A percentile compares a stretch with the other conserved stretches of the same genome.
Conservation (phyloP, 306 rosid species). For the Sicyos baderoa region DNA sequence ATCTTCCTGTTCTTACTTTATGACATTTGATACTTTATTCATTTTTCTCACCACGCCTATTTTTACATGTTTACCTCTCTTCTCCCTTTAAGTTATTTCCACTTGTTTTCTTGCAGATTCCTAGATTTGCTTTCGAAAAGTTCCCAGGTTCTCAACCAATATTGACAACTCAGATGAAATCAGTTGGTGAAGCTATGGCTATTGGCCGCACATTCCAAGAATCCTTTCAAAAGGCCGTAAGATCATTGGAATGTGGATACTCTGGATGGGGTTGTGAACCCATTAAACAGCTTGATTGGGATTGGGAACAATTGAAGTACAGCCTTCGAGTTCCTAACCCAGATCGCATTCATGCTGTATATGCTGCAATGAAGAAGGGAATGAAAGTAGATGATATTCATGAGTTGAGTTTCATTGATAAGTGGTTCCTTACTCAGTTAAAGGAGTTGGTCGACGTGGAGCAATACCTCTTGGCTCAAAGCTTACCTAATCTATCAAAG, state of each 20-base stretch:
- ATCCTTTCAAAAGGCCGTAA: slow-evolving; percentile 88
- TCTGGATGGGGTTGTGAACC: slow-evolving; percentile 84
- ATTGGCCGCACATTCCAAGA: slow-evolving; percentile 91
- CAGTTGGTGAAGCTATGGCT: slow-evolving; percentile 97
- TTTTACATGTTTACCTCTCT: background rate
- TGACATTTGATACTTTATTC: background rate
- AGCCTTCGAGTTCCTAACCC: slow-evolving; percentile 88
- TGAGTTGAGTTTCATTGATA: slow-evolving; percentile 73
- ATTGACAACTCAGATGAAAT: slow-evolving; percentile 93
- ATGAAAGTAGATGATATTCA: slow-evolving; percentile 75
- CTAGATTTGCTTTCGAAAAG: slow-evolving; percentile 91
- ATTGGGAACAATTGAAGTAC: slow-evolving; percentile 83
- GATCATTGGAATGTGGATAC: slow-evolving; percentile 79
- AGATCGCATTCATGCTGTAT: slow-evolving; percentile 77
- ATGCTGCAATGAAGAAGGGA: slow-evolving; percentile 95
- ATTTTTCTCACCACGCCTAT: background rate
- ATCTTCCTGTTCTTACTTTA: background rate
- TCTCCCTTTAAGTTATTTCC: background rate
- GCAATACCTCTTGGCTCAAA: slow-evolving; percentile 52
- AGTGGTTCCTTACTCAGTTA: slow-evolving; percentile 86
- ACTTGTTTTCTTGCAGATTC: slow-evolving; percentile 56
- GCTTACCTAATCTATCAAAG: slow-evolving; percentile 51
- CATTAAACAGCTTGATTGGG: slow-evolving; percentile 72
- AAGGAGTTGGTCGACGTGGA: slow-evolving; percentile 82
- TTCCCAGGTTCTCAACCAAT: slow-evolving; percentile 95